Evolutionary conservation across 371 early-diverging fungal species (phyloP).

Genomic region (Catenaria anguillulae): DNA sequence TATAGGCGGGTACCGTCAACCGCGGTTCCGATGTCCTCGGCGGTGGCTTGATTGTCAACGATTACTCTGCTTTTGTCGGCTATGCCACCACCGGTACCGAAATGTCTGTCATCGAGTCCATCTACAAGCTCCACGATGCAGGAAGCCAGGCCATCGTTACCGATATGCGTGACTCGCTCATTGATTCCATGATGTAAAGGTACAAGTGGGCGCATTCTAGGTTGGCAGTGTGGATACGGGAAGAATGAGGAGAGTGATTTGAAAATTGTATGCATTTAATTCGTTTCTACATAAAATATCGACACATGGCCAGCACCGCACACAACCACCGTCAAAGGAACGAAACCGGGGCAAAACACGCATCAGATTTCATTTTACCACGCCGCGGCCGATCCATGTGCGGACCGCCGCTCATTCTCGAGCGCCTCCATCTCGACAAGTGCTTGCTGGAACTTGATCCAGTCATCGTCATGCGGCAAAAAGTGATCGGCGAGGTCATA

Average conservation of each 20-base stretch:
- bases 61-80: conserved; percentile 98
- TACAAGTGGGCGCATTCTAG: too few species aligned
- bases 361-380: too few species aligned
- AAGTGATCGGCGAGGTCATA: conserved; percentile 71
- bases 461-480: conserved; percentile 41
- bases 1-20: conserved; percentile 95
- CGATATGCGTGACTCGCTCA: conserved; percentile 83
- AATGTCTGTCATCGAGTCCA: conserved; percentile 93
- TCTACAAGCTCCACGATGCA: conserved; percentile 91
- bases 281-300: too few species aligned
- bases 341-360: too few species aligned
- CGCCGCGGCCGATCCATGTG: too few species aligned
- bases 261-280: too few species aligned
- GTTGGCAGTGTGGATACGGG: too few species aligned
- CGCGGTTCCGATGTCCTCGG: conserved; percentile 98
- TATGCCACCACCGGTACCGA: conserved; percentile 96
- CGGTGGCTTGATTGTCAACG: conserved; percentile 97
- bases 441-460: conserved; percentile 46
- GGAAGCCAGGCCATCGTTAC: conserved; percentile 80
- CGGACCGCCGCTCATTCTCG: conserved; percentile 25
- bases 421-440: conserved; percentile 46
- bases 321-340: too few species aligned
- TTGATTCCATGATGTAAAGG: conserved; percentile 40
- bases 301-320: too few species aligned
- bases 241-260: too few species aligned